A percentile compares a stretch with the other conserved stretches of the same genome.
These are phyloP conservation scores for Talaromyces verruculosus DNA, from an alignment of 2,329 filamentous ascomycete genomes.

Conservation along the genomic window DNA sequence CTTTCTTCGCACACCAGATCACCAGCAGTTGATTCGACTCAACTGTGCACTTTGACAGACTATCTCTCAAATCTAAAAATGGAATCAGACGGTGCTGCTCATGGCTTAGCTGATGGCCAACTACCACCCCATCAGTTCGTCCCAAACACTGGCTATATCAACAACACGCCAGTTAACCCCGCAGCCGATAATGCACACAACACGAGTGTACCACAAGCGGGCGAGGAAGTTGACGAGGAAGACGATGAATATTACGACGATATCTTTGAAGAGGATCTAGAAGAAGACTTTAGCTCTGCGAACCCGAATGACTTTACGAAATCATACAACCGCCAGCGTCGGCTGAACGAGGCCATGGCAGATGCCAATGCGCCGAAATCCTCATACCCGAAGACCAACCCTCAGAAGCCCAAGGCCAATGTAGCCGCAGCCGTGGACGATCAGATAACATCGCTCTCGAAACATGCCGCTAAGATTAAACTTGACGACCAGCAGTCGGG, in stretches of 20 bases:
- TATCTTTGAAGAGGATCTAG: slow-evolving; percentile 39
- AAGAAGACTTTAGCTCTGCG: slow-evolving; percentile 56
- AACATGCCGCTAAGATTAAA: slow-evolving; percentile 81
- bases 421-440: slow-evolving; percentile 79
- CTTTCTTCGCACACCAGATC: background rate
- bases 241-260: slow-evolving; percentile 65
- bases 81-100: slow-evolving; percentile 14
- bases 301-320: slow-evolving; percentile 73
- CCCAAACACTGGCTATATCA: slow-evolving; percentile 37
- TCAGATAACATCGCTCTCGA: slow-evolving; percentile 78
- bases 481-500: slow-evolving; percentile 64
- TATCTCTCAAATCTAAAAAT: background rate
- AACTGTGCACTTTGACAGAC: background rate
- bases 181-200: slow-evolving; percentile 22
- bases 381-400: slow-evolving; percentile 69
- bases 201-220: slow-evolving; percentile 40
- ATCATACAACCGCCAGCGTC: slow-evolving; percentile 81
- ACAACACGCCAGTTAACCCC: slow-evolving; percentile 10
- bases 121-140: slow-evolving; percentile 50
- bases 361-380: slow-evolving; percentile 53
- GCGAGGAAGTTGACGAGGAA: slow-evolving; percentile 49
- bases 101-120: slow-evolving; percentile 46
- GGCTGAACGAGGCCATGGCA: slow-evolving; percentile 57
- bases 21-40: background rate
- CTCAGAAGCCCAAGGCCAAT: slow-evolving; percentile 76